Percentiles rank a stretch among this genome's conserved stretches.
Evolutionary conservation across 306 rosid genomes (phyloP).

Genomic region (Oxytropis ochrocephala): DNA sequence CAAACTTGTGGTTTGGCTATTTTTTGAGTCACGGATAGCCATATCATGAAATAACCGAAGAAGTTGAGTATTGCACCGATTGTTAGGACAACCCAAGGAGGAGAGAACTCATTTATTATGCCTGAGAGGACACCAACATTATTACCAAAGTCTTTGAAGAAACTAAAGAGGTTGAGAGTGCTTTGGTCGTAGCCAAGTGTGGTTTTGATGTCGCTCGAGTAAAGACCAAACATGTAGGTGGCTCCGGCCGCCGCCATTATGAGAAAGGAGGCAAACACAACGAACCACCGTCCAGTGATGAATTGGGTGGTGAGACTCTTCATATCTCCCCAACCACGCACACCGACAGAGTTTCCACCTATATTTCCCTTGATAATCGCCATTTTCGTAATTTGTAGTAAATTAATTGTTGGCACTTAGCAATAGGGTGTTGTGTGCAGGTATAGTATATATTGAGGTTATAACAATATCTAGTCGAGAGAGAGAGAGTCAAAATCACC

Average conservation of each 20-base stretch:
- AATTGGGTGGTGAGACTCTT: constrained; percentile 36
- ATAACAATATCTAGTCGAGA: no score
- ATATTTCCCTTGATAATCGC: not conserved
- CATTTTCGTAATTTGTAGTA: not conserved
- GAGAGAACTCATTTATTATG: constrained; percentile 64
- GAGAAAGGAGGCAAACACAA: constrained; percentile 59
- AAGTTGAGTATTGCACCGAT: constrained; percentile 56
- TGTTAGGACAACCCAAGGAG: constrained; percentile 53
- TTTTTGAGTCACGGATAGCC: constrained; percentile 45
- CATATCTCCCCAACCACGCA: constrained; percentile 26
- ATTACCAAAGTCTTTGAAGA: constrained; percentile 79
- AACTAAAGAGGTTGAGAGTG: constrained; percentile 68
- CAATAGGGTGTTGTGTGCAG: not conserved
- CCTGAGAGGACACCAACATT: constrained; percentile 71
- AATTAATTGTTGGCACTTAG: not conserved
- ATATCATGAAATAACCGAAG: constrained; percentile 75
- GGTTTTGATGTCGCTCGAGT: constrained; percentile 50
- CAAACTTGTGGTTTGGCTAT: constrained; percentile 45
- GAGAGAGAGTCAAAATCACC: no score
- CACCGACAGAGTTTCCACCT: no score
- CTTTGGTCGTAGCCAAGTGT: constrained; percentile 72
- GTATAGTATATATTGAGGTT: no score
- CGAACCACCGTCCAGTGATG: constrained; percentile 67
- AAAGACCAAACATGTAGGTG: constrained; percentile 73
- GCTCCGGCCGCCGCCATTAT: constrained; percentile 82